Percentiles rank a stretch among this genome's conserved stretches.
phyloP scores from a whole-genome alignment of 2,329 filamentous ascomycete genomes.

The Fusarium sublunatum region DNA sequence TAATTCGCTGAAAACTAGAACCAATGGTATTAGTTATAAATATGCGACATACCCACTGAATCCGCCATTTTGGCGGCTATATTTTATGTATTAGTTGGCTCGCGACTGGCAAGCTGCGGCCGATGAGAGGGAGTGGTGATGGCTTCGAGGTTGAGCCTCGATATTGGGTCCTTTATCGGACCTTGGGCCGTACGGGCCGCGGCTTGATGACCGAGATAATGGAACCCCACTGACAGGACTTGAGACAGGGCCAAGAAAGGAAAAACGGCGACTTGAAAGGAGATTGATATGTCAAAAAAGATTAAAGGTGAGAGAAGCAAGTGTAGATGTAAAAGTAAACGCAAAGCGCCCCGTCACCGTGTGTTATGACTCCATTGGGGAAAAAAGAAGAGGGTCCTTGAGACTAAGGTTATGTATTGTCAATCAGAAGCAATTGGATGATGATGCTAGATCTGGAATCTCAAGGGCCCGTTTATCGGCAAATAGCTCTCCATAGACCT shows the following conservation, averaged over 20 bases:
- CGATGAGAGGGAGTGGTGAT: constrained; percentile 29
- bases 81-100: constrained; percentile 21
- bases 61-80: constrained; percentile 44
- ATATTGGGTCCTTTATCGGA: constrained; percentile 43
- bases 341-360: constrained; percentile 24
- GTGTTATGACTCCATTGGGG: constrained; percentile 41
- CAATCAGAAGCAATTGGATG: constrained; percentile 38
- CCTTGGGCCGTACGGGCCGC: constrained; percentile 44
- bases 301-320: constrained; percentile 13
- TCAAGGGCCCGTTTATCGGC: constrained; percentile 39
- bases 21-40: neutral
- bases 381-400: constrained; percentile 29
- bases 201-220: constrained; percentile 46
- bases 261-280: constrained; percentile 11
- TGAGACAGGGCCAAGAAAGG: constrained; percentile 19
- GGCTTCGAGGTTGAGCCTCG: constrained; percentile 32
- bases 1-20: neutral
- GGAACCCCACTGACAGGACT: constrained; percentile 37
- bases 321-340: constrained; percentile 15
- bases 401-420: constrained; percentile 18
- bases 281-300: constrained; percentile 9
- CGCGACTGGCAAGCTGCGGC: constrained; percentile 32
- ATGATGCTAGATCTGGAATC: constrained; percentile 32
- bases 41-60: constrained; percentile 46
- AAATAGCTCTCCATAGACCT: constrained; percentile 31